phyloP scores from a whole-genome alignment of 345 rosid genomes.

The Gossypium mustelinum region DNA sequence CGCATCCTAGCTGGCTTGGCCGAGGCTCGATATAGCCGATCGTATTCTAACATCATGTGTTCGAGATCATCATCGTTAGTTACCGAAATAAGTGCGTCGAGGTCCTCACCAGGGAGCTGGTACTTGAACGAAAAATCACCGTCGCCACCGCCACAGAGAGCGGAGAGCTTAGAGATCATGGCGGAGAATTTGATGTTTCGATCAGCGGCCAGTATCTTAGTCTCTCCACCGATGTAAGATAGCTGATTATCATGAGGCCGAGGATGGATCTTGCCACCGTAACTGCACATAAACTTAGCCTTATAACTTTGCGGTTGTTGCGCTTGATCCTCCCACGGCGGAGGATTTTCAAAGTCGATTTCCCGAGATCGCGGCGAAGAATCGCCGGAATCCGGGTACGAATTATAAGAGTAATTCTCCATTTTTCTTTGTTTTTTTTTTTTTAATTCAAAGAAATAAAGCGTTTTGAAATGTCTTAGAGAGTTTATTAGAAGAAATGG shows the following conservation, averaged over 20 bases:
- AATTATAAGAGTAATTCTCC: slow-evolving; percentile 62
- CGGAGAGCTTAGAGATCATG: slow-evolving; percentile 56
- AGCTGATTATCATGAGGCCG: slow-evolving; percentile 93
- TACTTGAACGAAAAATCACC: slow-evolving; percentile 66
- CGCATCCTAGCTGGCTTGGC: slow-evolving; percentile 88
- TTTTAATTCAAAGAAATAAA: neutral
- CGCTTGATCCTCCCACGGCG: slow-evolving; percentile 74
- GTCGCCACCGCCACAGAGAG: slow-evolving; percentile 50
- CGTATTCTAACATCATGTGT: slow-evolving; percentile 91
- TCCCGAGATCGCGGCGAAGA: slow-evolving; percentile 97
- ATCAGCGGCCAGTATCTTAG: slow-evolving; percentile 82
- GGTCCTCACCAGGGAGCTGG: slow-evolving; percentile 93
- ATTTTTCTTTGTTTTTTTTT: neutral
- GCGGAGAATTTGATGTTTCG: slow-evolving; percentile 51
- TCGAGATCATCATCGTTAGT: slow-evolving; percentile 93
- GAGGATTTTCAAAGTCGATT: slow-evolving; percentile 71
- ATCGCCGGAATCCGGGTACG: slow-evolving; percentile 83
- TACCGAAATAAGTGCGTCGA: slow-evolving; percentile 90
- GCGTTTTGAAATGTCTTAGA: neutral
- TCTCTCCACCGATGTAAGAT: slow-evolving; percentile 79
- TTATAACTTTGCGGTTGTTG: slow-evolving; percentile 43
- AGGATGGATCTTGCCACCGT: slow-evolving; percentile 91
- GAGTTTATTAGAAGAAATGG: neutral
- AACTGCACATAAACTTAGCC: slow-evolving; percentile 85
- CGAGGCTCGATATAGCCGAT: slow-evolving; percentile 62